These are phyloP conservation scores for Debaryomycetaceae sp. DNA, from an alignment of 1,139 yeast genomes.

Conservation along the genomic window DNA sequence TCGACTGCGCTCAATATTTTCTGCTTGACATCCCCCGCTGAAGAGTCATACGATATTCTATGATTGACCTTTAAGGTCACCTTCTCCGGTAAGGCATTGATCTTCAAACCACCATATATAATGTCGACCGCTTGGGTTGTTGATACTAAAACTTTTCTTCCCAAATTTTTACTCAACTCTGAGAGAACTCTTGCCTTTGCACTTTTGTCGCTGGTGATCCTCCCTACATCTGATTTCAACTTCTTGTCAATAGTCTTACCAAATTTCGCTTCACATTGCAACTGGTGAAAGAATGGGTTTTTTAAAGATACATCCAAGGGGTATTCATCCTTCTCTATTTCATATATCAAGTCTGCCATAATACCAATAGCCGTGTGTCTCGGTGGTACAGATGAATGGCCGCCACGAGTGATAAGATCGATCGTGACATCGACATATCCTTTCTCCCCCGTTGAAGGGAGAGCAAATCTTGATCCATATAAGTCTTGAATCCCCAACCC, in stretches of 20 bases:
- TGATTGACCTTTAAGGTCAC: slow-evolving; percentile 27
- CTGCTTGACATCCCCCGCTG: slow-evolving; percentile 19
- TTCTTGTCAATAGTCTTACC: slow-evolving; percentile 16
- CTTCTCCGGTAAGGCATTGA: slow-evolving; percentile 35
- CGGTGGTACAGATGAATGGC: slow-evolving; percentile 45
- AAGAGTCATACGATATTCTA: slow-evolving; percentile 28
- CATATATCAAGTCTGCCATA: slow-evolving; percentile 35
- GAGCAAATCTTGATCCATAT: slow-evolving; percentile 30
- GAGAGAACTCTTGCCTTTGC: slow-evolving; percentile 19
- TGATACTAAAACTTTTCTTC: slow-evolving; percentile 18
- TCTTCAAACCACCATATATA: slow-evolving; percentile 32
- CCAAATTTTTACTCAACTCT: not conserved
- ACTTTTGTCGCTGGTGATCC: slow-evolving; percentile 15
- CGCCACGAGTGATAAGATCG: slow-evolving; percentile 41
- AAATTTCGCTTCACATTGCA: slow-evolving; percentile 40
- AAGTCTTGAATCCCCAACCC: slow-evolving; percentile 23
- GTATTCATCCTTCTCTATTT: slow-evolving; percentile 37
- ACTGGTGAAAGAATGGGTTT: slow-evolving; percentile 30
- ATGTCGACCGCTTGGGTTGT: slow-evolving; percentile 36
- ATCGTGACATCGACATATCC: slow-evolving; percentile 34
- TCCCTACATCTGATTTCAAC: slow-evolving; percentile 20
- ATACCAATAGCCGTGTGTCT: slow-evolving; percentile 46
- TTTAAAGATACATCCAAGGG: slow-evolving; percentile 25
- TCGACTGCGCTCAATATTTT: slow-evolving; percentile 18
- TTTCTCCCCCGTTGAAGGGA: slow-evolving; percentile 39